Percentiles rank a stretch among this genome's conserved stretches.
These are phyloP conservation scores for Euphorbia tirucalli DNA, from an alignment of 345 rosid genomes.

Conservation along the genomic window DNA sequence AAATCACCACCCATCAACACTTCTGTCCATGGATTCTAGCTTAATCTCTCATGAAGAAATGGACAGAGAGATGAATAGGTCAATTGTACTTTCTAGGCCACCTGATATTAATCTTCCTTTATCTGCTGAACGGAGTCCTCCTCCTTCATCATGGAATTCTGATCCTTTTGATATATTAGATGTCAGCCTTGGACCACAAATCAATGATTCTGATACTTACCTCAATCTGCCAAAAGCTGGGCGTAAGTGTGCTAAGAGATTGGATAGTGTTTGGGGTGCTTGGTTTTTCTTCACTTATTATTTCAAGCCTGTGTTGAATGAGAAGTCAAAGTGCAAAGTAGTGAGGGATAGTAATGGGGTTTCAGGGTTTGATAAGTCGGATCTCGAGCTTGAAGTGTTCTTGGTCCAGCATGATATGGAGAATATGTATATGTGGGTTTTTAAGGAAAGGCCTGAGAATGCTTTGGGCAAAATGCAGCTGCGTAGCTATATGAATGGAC, in stretches of 20 bases:
- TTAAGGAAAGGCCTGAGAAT: slow-evolving; percentile 95
- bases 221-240: slow-evolving; percentile 17
- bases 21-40: slow-evolving; percentile 28
- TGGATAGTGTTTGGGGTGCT: slow-evolving; percentile 30
- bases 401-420: slow-evolving; percentile 99
- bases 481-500: slow-evolving; percentile 96
- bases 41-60: slow-evolving; percentile 20
- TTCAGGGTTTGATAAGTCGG: slow-evolving; percentile 80
- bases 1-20: slow-evolving; percentile 29
- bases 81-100: slow-evolving; percentile 20
- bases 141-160: slow-evolving; percentile 23
- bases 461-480: slow-evolving; percentile 98
- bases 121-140: slow-evolving; percentile 29
- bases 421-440: slow-evolving; percentile 99
- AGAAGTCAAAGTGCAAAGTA: slow-evolving; percentile 24
- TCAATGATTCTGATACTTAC: slow-evolving; percentile 16
- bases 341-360: slow-evolving; percentile 57
- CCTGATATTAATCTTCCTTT: slow-evolving; percentile 28
- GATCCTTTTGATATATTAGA: slow-evolving; percentile 28
- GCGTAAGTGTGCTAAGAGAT: slow-evolving; percentile 23
- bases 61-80: slow-evolving; percentile 24
- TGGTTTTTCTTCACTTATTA: slow-evolving; percentile 31
- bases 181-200: slow-evolving; percentile 21
- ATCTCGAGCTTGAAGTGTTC: slow-evolving; percentile 78
- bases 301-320: slow-evolving; percentile 27